A percentile compares a stretch with the other conserved stretches of the same genome.
These are phyloP conservation scores for Solanum acaule DNA, from an alignment of 257 asterid genomes.

Conservation along the genomic window DNA sequence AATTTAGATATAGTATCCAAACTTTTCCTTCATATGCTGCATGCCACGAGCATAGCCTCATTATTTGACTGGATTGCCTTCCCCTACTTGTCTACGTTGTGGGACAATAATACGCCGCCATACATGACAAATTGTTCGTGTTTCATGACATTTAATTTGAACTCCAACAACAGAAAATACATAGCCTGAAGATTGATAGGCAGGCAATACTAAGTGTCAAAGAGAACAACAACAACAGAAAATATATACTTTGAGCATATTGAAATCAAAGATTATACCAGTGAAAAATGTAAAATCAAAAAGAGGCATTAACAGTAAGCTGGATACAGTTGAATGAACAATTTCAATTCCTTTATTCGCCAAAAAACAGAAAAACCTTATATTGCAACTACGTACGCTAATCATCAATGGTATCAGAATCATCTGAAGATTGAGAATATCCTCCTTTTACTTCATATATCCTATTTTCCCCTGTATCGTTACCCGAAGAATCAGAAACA, in stretches of 20 bases:
- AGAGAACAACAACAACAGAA: neutral
- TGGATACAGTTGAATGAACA: neutral
- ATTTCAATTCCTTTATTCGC: neutral
- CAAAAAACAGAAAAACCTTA: neutral
- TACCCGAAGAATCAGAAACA: neutral
- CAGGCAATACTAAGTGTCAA: neutral
- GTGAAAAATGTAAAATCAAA: neutral
- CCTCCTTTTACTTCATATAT: neutral
- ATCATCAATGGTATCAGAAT: neutral
- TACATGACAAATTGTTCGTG: no score
- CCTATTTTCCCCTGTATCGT: neutral
- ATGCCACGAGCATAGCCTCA: conserved; percentile 56
- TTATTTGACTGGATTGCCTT: no score
- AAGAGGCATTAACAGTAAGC: neutral
- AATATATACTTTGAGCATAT: neutral
- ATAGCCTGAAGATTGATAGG: neutral
- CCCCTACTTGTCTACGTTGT: no score
- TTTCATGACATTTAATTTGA: no score
- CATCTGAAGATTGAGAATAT: neutral
- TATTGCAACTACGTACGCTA: neutral
- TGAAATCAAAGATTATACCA: neutral
- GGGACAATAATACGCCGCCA: no score
- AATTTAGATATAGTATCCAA: conserved; percentile 69
- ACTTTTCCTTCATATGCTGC: conserved; percentile 67
- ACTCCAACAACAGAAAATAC: no score